Conservation (phyloP, 306 rosid genomes). For the Dalbergia cochinchinensis region DNA sequence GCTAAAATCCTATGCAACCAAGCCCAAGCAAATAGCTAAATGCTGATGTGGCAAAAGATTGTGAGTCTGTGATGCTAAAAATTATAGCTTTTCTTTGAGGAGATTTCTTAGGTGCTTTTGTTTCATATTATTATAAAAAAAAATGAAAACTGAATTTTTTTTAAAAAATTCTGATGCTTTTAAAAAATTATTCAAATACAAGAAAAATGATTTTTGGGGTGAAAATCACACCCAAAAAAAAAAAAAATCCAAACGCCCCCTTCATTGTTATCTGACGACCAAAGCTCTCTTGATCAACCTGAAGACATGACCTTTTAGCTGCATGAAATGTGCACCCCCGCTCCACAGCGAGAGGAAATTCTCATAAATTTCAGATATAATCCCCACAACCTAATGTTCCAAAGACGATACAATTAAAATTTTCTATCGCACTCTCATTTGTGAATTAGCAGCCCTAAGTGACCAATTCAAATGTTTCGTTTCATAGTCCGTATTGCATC, state of each 20-base stretch:
- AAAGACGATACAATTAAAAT: neutral
- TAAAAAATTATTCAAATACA: too few relatives aligned
- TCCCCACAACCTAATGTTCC: neutral
- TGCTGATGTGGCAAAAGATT: neutral
- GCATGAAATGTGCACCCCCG: neutral
- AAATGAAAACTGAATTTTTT: too few relatives aligned
- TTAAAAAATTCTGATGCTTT: too few relatives aligned
- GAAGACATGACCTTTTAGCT: neutral
- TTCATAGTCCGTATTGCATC: neutral
- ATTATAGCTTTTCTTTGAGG: constrained; percentile 7
- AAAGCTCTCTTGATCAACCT: neutral
- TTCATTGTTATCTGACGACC: neutral
- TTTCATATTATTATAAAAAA: too few relatives aligned
- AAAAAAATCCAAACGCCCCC: too few relatives aligned
- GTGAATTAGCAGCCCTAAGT: neutral
- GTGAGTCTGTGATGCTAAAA: neutral
- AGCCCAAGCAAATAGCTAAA: constrained; percentile 23
- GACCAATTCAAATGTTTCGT: constrained; percentile 5
- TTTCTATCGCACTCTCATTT: neutral
- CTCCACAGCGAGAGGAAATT: neutral
- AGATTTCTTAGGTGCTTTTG: neutral
- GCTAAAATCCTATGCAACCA: constrained; percentile 9
- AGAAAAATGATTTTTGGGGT: too few relatives aligned
- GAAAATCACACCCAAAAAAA: too few relatives aligned
- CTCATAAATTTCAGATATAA: neutral